Base-by-base conservation (phyloP, 2,329 filamentous ascomycete species). In the Cryphonectria parasitica region DNA sequence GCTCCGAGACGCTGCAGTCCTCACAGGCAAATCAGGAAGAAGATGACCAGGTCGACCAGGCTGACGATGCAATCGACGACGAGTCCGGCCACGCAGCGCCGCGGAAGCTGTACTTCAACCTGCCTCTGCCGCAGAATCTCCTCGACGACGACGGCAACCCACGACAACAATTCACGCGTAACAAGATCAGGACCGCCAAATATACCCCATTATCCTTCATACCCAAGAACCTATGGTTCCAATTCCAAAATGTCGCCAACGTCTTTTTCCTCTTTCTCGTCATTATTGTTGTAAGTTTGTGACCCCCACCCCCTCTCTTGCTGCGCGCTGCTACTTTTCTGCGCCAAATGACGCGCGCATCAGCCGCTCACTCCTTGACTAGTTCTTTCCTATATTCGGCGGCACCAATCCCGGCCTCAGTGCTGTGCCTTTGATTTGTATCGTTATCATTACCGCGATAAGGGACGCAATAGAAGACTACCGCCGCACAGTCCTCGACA, bases 181-280 rank as follows among this genome's bases (percentile, higher is more conserved):
- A 99, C 85, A 99, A 99, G 86, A 97, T 99, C 80, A 89, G 97
- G 76, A 99, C 96, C 3, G 93, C 96, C 71, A 99, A 98, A 82
- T 99, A 99, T 81, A 99, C 96, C 10, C 92, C 97, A 11, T 82
- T 99, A 74, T 97, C 93, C 72, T 99, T 99, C 82, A 81, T 99
- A 39, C 96, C 96, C 19, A 98, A 98, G 84, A 98, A 99, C 82
- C 79, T 99, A 78, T 99, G 91, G 90, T 93, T 97, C 74, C 97
- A 99, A 81, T 98, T 99, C 79, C 95, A 99, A 82, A 98, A 98
- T 78, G 92, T 99, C 77, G 96, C 96, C 78, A 99, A 99, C 81
- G 91, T 98, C 68, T 99, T 98, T 83, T 99, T 99, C 87, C 86
- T 98, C 76, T 98, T 98, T 83, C 88, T 95, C 77, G 95, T 98